Conservation (phyloP, 352 stramenopile species). For the Pythium sukuiense region DNA sequence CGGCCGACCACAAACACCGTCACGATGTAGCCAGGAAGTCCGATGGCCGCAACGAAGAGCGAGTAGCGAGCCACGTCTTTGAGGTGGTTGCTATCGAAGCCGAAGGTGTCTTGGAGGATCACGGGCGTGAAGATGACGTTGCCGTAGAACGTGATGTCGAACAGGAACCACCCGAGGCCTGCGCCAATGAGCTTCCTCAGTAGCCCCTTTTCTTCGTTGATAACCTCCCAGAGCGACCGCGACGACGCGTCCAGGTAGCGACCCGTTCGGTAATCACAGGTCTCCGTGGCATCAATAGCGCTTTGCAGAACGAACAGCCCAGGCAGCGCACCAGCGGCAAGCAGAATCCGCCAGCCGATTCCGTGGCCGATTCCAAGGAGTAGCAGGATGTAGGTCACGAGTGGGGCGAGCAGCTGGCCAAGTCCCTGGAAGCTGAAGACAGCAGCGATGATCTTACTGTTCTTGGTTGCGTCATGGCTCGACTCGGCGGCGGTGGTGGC, state of each 20-base stretch:
- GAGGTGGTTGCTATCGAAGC: slow-evolving; percentile 55
- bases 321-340: slow-evolving; percentile 55
- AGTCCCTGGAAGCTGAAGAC: slow-evolving; percentile 73
- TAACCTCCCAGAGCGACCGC: slow-evolving; percentile 32
- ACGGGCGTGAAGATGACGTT: slow-evolving; percentile 89
- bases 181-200: slow-evolving; percentile 73
- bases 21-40: slow-evolving; percentile 70
- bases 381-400: slow-evolving; percentile 66
- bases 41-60: slow-evolving; percentile 67
- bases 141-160: slow-evolving; percentile 91
- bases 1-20: slow-evolving; percentile 61
- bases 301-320: slow-evolving; percentile 57
- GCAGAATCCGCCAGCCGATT: slow-evolving; percentile 55
- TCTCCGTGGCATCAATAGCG: slow-evolving; percentile 52
- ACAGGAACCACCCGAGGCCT: slow-evolving; percentile 89
- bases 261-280: slow-evolving; percentile 2
- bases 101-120: slow-evolving; percentile 73
- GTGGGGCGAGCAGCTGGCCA: slow-evolving; percentile 54
- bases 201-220: slow-evolving; percentile 36
- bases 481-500: slow-evolving; percentile 66
- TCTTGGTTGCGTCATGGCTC: slow-evolving; percentile 44
- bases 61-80: slow-evolving; percentile 62
- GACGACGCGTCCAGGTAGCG: slow-evolving; percentile 6
- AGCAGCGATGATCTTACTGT: slow-evolving; percentile 63
- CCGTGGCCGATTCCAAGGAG: slow-evolving; percentile 30